Conservation (phyloP, 495 filamentous ascomycete species). For the Mytilinidion resinicola region DNA sequence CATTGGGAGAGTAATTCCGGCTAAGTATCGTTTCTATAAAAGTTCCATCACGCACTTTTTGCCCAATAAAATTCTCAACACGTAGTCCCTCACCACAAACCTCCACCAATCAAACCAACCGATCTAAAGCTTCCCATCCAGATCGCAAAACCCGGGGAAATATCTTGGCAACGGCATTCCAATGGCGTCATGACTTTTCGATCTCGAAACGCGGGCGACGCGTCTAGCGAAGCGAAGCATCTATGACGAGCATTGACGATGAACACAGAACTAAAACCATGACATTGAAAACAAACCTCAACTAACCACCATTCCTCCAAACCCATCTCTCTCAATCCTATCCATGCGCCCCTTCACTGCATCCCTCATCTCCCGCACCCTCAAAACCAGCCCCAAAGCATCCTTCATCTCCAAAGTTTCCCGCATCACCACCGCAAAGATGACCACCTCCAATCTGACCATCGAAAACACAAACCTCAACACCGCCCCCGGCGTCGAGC, state of each 20-base stretch:
- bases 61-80: no score
- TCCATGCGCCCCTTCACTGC: not conserved
- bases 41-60: no score
- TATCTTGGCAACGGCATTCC: conserved; percentile 8
- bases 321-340: not conserved
- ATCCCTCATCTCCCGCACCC: not conserved
- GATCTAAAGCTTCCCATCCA: no score
- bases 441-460: conserved; percentile 11
- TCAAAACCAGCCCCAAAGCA: not conserved
- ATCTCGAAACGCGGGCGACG: not conserved
- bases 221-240: conserved; percentile 3
- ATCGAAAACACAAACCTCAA: conserved; percentile 48
- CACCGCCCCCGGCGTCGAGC: conserved; percentile 41
- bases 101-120: no score
- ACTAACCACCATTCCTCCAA: no score
- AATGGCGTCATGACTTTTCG: conserved; percentile 20
- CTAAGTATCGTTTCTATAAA: no score
- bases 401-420: not conserved
- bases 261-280: not conserved
- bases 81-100: no score
- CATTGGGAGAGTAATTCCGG: no score
- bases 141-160: not conserved
- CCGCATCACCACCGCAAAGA: not conserved
- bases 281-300: not conserved
- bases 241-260: not conserved